Evolutionary conservation across 805 yeast genomes (phyloP), one percentile per base, ranked within the genome.

Genomic region (Candida suzukii): DNA sequence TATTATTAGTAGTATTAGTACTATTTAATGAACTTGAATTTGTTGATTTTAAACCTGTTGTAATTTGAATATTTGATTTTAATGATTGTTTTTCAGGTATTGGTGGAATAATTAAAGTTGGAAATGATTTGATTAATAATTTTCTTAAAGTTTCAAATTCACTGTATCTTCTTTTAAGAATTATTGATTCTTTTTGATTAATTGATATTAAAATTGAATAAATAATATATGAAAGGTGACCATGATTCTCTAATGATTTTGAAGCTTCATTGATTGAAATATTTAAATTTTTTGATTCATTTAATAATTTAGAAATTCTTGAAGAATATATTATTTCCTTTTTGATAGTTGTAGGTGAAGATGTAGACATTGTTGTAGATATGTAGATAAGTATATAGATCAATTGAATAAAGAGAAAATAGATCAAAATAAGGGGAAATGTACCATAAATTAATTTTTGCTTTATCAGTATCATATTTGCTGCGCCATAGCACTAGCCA

Each of bases 91-190:
- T 85, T 59, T 81, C 84, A 0, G 99, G 99, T 10, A 93, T 91
- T 1, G 98, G 97, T 7, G 99, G 99, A 5, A 93, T 77, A 3
- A 93, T 74, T 4, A 80, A 57, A 3, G 93, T 78, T 3, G 99
- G 97, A 48, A 83, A 83, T 30, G 86, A 63, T 50, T 82, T 78
- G 3, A 79, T 68, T 19, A 93, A 67, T 4, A 83, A 73, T 32
- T 77, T 81, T 46, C 96, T 70, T 35, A 93, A 69, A 38, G 85
- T 77, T 54, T 87, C 96, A 58, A 93, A 93, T 58, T 93, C 99
- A 27, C 95, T 83, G 58, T 93, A 93, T 35, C 98, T 70, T 52
- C 99, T 69, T 37, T 90, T 77, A 5, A 88, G 90, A 14, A 72
- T 67, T 33, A 72, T 67, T 33, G 76, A 66, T 19, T 70, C 67